Percentiles rank a stretch among this genome's conserved stretches.
phyloP scores from a whole-genome alignment of 352 stramenopile species.

The Phytophthora europaea region DNA sequence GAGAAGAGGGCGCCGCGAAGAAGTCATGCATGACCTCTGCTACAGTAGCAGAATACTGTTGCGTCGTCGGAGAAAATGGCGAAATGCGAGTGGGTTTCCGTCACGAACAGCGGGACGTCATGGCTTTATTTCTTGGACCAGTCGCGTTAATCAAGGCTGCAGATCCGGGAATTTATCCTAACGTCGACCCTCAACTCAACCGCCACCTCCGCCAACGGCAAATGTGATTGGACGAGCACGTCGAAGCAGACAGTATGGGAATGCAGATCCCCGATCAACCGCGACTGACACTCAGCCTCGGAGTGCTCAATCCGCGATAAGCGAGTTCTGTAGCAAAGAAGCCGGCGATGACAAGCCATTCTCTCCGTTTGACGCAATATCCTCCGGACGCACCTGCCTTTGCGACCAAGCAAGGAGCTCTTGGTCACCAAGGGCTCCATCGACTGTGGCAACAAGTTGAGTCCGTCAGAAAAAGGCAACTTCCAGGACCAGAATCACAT shows the following conservation, averaged over 20 bases:
- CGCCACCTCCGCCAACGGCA: no score
- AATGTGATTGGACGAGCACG: no score
- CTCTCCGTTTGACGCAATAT: not conserved
- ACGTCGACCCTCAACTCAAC: slow-evolving; percentile 2
- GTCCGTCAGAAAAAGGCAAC: slow-evolving; percentile 2
- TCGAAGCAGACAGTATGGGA: no score
- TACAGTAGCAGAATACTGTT: not conserved
- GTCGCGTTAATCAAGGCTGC: slow-evolving; percentile 14
- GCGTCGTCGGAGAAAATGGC: slow-evolving; percentile 2
- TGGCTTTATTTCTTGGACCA: slow-evolving; percentile 14
- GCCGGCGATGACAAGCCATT: not conserved
- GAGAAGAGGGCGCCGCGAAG: not conserved
- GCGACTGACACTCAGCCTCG: slow-evolving; percentile 5
- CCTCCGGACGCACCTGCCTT: not conserved
- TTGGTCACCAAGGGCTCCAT: not conserved
- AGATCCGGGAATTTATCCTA: slow-evolving; percentile 27
- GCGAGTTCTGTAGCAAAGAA: not conserved
- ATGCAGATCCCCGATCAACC: no score
- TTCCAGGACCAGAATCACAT: slow-evolving; percentile 1
- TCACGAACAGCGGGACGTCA: slow-evolving; percentile 10
- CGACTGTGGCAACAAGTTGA: no score
- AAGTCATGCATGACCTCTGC: not conserved
- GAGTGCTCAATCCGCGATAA: not conserved
- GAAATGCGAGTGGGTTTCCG: slow-evolving; percentile 3
- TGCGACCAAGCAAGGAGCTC: not conserved